A percentile compares a stretch with the other conserved stretches of the same genome.
phyloP scores from a whole-genome alignment of 208 protist genomes.

The Entamoeba nuttalli region DNA sequence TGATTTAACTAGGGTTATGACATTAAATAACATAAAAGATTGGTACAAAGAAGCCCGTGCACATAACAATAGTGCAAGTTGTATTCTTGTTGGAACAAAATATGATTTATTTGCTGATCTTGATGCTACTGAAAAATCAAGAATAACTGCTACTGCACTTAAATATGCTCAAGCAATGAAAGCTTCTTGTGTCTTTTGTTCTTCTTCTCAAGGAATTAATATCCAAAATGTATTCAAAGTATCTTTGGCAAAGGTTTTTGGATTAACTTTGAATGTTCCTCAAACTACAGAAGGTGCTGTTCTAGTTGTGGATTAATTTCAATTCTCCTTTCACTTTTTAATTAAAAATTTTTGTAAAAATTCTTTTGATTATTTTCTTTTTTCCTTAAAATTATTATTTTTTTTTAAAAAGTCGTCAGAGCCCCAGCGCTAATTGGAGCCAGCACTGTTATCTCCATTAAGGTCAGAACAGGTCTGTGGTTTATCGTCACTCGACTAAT shows the following conservation, averaged over 20 bases:
- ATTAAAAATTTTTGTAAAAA: too few relatives aligned
- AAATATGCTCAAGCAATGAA: slow-evolving; percentile 68
- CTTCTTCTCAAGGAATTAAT: slow-evolving; percentile 54
- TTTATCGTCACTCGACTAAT: too few relatives aligned
- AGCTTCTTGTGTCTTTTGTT: slow-evolving; percentile 63
- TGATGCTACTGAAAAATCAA: slow-evolving; percentile 49
- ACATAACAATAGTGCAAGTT: slow-evolving; percentile 58
- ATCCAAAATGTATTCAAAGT: slow-evolving; percentile 71
- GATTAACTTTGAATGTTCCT: slow-evolving; percentile 32
- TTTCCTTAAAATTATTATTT: too few relatives aligned
- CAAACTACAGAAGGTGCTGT: background rate
- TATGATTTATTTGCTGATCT: slow-evolving; percentile 56
- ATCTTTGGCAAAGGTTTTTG: slow-evolving; percentile 55
- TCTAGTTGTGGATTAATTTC: background rate
- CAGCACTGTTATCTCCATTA: too few relatives aligned
- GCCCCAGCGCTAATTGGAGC: too few relatives aligned
- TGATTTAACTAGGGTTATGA: slow-evolving; percentile 56
- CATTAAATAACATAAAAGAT: slow-evolving; percentile 55
- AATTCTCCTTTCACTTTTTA: too few relatives aligned
- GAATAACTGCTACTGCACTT: slow-evolving; percentile 50
- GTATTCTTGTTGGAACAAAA: slow-evolving; percentile 69
- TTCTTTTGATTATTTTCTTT: too few relatives aligned
- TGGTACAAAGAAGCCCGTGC: slow-evolving; percentile 63
- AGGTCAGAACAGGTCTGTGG: too few relatives aligned
- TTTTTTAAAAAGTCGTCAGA: too few relatives aligned